A percentile compares a stretch with the other conserved stretches of the same genome.
phyloP scores from a whole-genome alignment of 2,329 filamentous ascomycete genomes.

The Saccharata proteae region DNA sequence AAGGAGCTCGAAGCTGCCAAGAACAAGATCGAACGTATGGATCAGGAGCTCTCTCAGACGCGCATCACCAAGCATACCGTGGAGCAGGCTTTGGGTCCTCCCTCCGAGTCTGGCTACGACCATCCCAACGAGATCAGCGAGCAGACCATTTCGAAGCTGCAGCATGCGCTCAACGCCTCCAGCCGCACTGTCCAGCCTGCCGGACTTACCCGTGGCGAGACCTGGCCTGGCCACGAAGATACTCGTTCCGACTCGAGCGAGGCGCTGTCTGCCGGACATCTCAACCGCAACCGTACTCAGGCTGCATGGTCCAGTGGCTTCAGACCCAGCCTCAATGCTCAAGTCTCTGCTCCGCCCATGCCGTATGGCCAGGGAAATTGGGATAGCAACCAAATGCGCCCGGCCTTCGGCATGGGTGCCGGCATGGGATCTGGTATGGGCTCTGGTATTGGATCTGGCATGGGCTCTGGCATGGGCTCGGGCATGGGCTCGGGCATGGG shows the following conservation, averaged over 20 bases:
- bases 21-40: constrained; percentile 57
- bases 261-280: constrained; percentile 37
- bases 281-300: constrained; percentile 31
- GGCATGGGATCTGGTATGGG: no score
- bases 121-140: constrained; percentile 35
- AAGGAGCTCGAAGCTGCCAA: constrained; percentile 60
- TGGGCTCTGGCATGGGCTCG: no score
- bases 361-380: no score
- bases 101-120: constrained; percentile 38
- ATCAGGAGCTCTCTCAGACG: constrained; percentile 56
- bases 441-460: no score
- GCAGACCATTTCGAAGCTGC: constrained; percentile 37
- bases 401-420: no score
- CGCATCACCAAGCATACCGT: constrained; percentile 48
- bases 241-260: constrained; percentile 46
- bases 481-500: no score
- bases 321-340: constrained; percentile 6
- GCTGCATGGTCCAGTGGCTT: constrained; percentile 40
- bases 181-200: constrained; percentile 23
- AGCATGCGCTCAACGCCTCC: constrained; percentile 39
- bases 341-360: background rate
- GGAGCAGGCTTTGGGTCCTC: constrained; percentile 41
- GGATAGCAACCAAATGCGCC: no score
- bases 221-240: constrained; percentile 46
- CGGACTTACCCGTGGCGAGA: constrained; percentile 31